Base-by-base conservation (phyloP, 768 basidiomycete species). In the Suillus discolor region DNA sequence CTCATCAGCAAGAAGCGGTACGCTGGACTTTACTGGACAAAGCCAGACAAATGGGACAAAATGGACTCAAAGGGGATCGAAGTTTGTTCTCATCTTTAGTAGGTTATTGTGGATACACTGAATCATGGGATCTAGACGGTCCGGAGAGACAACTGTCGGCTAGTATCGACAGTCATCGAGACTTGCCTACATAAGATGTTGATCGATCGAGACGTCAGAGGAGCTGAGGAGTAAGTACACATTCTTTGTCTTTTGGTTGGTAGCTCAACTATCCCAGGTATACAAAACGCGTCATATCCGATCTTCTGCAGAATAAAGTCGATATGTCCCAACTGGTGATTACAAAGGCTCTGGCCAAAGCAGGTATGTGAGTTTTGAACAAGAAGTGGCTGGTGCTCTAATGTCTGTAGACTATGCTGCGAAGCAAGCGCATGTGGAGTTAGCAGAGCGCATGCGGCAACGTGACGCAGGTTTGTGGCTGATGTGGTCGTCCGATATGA, bases 61-160 rank as follows among this genome's bases (percentile, higher is more conserved):
- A 99, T 99, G 97, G 97, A 99, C 71, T 92, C 97, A 2, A 99
- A 99, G 80, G 97, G 97, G 73, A 99, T 99, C 65, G 97, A 99
- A 87, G 96, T 95, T 63, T 3, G 86, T 72, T 39, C 11, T 42
- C 12, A 13, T 36, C 36, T 59, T 53, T 45, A 31, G 25, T 28
- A 4, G 16, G 34, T 44, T 65, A 28, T 25, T 25, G 11, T 36
- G 65, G 7, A 44, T 28, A 36, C 34, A n/a, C 28, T 65, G 41
- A 65, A 11, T 39, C 44, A 62, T 57, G 53, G 28, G 20, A 53
- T 11, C 67, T 42, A 99, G 96, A 99, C 97, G 51, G 97, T 99
- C 57, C 90, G 97, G 70, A 87, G 97, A 76, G 97, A 99, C 73
- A 99, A 99, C 74, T 99, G 97, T 77, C 90, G 97, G n/a, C 85